These are phyloP conservation scores for Pascua guehoae DNA, from an alignment of 1,284 basidiomycete species.

Conservation along the genomic window DNA sequence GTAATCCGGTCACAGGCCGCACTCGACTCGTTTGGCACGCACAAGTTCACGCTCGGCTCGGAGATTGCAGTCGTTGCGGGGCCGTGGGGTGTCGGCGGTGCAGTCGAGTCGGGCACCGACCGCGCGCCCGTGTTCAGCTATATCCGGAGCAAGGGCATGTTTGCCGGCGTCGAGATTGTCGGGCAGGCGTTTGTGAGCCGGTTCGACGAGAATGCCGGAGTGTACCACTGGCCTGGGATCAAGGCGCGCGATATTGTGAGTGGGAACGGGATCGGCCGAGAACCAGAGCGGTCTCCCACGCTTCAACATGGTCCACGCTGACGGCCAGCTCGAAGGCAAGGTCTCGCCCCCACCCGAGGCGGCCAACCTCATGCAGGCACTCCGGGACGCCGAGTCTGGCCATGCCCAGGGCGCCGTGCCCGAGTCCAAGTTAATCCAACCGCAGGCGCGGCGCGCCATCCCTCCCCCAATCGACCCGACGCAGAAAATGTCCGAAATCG, in stretches of 20 bases:
- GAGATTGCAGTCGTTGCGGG: conserved; percentile 55
- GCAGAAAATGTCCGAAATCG: not conserved
- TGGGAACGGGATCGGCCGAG: not conserved
- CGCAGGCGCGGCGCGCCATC: conserved; percentile 43
- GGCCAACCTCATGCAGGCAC: conserved; percentile 47
- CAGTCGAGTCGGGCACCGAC: conserved; percentile 51
- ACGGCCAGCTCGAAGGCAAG: conserved; percentile 46
- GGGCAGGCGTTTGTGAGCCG: conserved; percentile 52
- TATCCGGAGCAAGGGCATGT: conserved; percentile 49
- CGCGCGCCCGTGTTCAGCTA: conserved; percentile 50
- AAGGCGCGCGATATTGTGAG: conserved; percentile 50
- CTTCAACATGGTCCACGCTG: not conserved
- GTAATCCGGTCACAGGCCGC: conserved; percentile 53
- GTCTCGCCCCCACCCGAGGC: conserved; percentile 51
- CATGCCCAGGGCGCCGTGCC: conserved; percentile 44
- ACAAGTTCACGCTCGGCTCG: conserved; percentile 54
- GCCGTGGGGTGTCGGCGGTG: conserved; percentile 54
- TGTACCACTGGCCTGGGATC: conserved; percentile 51
- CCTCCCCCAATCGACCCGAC: conserved; percentile 18
- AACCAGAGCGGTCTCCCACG: not conserved
- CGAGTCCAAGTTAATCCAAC: not conserved
- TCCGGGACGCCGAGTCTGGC: conserved; percentile 55
- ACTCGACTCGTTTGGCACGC: conserved; percentile 53
- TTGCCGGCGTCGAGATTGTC: conserved; percentile 52
- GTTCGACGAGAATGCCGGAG: conserved; percentile 47